Base-by-base conservation (phyloP, 768 basidiomycete species). In the Stropharia rugosoannulata region DNA sequence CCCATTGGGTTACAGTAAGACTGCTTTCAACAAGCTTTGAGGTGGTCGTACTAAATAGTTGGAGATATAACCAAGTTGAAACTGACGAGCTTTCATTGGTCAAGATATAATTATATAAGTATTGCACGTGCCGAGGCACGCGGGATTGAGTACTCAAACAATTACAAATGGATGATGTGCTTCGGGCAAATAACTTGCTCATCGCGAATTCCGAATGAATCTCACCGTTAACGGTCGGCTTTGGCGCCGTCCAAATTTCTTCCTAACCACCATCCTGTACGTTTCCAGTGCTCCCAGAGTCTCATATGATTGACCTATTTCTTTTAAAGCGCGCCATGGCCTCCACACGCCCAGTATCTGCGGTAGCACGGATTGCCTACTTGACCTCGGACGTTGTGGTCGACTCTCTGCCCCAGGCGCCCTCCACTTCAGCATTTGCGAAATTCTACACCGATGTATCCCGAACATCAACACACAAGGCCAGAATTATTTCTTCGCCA, bases 341-440 rank as follows among this genome's bases (percentile, higher is more conserved):
- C 58, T 60, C 59, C 59, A 66, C 55, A 55, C n/a, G 25, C 37
- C 66, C 36, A 39, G 63, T 62, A 62, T 79, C 5, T 86, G 89
- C 52, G 19, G 64, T 70, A 47, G 81, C 86, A 39, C 85, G 89
- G 35, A 78, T 92, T 57, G 87, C 85, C n/a, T 85, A 80, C 67
- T 70, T 89, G 29, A 77, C 85, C 27, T 89, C 90, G 7, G 88
- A 89, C 62, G 70, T 81, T 44, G 62, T 91, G 13, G 71, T 93
- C 41, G 79, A 89, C 60, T 78, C 82, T 2, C 79, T 78, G 41
- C 77, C 82, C 3, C 66, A 73, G 5, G 63, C 69, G 35, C 74
- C 77, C 11, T 66, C 62, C 4, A 61, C 61, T 32, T 85, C 82
- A 0, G 57, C 65, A 40, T 85, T 82, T 66, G 61, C 73, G 18